Evolutionary conservation across 495 filamentous ascomycete species (phyloP), one percentile per base, ranked within the genome.

Genomic region (Alectoria sarmentosa): DNA sequence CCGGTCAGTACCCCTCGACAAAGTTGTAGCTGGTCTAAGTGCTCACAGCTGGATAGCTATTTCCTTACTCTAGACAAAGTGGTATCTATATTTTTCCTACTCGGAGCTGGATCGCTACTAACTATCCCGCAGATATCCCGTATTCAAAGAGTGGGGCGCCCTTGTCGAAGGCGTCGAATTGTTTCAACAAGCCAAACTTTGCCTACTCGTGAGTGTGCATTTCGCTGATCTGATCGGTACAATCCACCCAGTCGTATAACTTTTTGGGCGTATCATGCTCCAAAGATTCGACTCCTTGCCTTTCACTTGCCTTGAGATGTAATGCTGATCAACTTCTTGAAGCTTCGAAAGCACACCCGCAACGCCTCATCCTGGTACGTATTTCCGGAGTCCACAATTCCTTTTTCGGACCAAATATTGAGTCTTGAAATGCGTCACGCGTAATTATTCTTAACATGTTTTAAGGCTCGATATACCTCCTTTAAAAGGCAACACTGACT

Each of bases 111-210:
- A 32, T 55, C 30, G 34, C 3, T 8, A 34, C 52, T 55, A 55
- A 55, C 13, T 55, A 21, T 34, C 52, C 30, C 7, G 52, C 10
- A 55, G 52, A 98, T 69, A 83, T 98, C 42, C 93, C 95, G 9
- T 98, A 98, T 77, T 92, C 95, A 75, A 98, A 96, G 76, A 76
- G 86, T 44, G 94, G 94, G 26, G 92, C 95, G 61, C 94, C 94
- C 36, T 79, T 96, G 44, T 84, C 86, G 58, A 91, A 89, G 76
- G 79, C 86, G 17, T 80, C 86, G 17, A 73, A 76, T 60, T 54
- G 69, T 49, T 67, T 66, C 63, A 67, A 62, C 64, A 70, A 71
- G 65, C 70, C 69, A 41, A 69, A 70, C 14, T 62, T 68, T 41
- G 68, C 76, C 65, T 98, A 92, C 77, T 95, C 92, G 5, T 55